Evolutionary conservation across 306 rosid genomes (phyloP), one percentile per base, ranked within the genome.

Genomic region (Clitoria ternatea): DNA sequence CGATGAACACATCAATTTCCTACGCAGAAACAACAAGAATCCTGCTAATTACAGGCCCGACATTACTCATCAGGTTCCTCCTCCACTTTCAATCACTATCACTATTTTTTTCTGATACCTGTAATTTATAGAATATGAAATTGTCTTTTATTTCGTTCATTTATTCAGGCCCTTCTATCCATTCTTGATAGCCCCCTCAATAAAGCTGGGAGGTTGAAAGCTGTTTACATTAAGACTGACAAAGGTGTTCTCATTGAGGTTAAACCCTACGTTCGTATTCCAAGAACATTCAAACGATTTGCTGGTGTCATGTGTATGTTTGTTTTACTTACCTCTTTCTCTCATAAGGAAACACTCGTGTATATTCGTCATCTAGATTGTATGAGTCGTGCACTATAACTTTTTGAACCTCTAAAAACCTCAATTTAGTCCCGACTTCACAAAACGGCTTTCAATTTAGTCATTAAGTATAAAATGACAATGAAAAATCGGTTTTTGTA

Each of bases 231-330:
- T 57, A 88, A 78, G 80, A 93, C 98, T 6, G 97, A 87, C 37
- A 85, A 82, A 66, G 96, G 96, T 32, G 80, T 80, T 60, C 96
- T 90, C 18, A 82, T 93, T 60, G 97, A 93, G 86, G 85, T 93
- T 68, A 93, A 88, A 44, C 93, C 92, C 12, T 50, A 68, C 72
- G 96, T 85, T 68, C 97, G 96, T 15, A 78, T 90, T 52, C 98
- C 98, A 3, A 85, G 98, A 72, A 93, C 98, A 18, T 91, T 90
- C 81, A 90, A 87, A 79, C 89, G 98, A 22, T 93, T 93, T 32
- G 23, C 83, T 14, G 97, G 96, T 57, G 71, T 93, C 74, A 93
- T 90, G 96, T 80, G 98, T 92, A 83, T 83, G 97, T 86, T n/a
- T n/a, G n/a, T n/a, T 43, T 36, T 35, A 3, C 15, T 30, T 63